These are phyloP conservation scores for Microcos paniculata DNA, from an alignment of 345 rosid genomes.

Conservation along the genomic window DNA sequence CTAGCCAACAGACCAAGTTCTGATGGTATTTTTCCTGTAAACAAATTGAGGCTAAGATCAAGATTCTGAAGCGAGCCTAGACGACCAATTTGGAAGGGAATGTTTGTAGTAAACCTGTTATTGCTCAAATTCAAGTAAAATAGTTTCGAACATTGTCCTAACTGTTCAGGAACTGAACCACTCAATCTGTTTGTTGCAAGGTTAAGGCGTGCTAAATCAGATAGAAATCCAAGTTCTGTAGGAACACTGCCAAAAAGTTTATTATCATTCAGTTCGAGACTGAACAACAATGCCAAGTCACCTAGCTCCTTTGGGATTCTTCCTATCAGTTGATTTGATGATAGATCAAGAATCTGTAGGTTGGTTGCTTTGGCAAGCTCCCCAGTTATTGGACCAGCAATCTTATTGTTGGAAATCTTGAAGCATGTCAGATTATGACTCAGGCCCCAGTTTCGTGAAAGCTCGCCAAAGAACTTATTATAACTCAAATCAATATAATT, in stretches of 20 bases:
- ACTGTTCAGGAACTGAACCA: conserved; percentile 15
- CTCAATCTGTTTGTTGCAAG: conserved; percentile 34
- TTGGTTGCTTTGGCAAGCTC: conserved; percentile 35
- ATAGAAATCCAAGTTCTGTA: conserved; percentile 22
- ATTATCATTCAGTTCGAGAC: conserved; percentile 27
- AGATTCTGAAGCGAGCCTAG: conserved; percentile 22
- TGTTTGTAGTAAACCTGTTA: conserved; percentile 23
- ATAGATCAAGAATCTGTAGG: conserved; percentile 34
- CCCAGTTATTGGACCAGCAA: conserved; percentile 36
- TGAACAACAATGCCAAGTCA: conserved; percentile 23
- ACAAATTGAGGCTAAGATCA: conserved; percentile 41
- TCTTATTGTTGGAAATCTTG: conserved; percentile 21
- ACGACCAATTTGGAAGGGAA: conserved; percentile 31
- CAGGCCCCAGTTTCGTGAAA: conserved; percentile 9
- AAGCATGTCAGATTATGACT: background rate
- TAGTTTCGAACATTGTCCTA: conserved; percentile 29
- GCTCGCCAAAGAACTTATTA: conserved; percentile 18
- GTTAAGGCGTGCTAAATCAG: conserved; percentile 28
- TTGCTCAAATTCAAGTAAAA: conserved; percentile 35
- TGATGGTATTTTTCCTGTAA: conserved; percentile 33
- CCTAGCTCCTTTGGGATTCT: conserved; percentile 27
- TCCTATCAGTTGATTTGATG: conserved; percentile 30
- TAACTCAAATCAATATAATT: conserved; percentile 1
- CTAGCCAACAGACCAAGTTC: conserved; percentile 29
- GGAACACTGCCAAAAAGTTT: conserved; percentile 30